Conservation (phyloP, 169 alveolate species). For the Plasmodium gonderi region DNA sequence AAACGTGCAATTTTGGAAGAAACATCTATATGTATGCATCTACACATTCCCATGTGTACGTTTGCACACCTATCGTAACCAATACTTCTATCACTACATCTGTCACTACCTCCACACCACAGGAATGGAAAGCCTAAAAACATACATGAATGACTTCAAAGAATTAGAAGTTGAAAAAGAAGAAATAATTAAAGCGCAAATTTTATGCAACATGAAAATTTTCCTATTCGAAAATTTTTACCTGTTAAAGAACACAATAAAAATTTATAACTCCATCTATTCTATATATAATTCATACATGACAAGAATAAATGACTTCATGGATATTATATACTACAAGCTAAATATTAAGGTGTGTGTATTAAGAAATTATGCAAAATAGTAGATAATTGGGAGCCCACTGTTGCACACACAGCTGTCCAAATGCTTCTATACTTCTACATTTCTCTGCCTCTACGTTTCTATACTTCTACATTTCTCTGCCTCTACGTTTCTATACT, state of each 20-base stretch:
- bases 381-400: neutral
- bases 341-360: conserved; percentile 52
- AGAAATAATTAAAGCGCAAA: conserved; percentile 73
- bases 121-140: conserved; percentile 71
- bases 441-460: too few relatives aligned
- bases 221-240: conserved; percentile 54
- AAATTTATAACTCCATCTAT: conserved; percentile 66
- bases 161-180: conserved; percentile 57
- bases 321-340: conserved; percentile 65
- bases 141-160: conserved; percentile 65
- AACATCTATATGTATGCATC: neutral
- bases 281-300: conserved; percentile 53
- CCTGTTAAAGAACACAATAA: conserved; percentile 58
- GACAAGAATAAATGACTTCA: conserved; percentile 60
- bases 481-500: too few relatives aligned
- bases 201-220: conserved; percentile 72
- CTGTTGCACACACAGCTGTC: neutral
- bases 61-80: neutral
- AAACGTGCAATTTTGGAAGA: neutral
- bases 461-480: too few relatives aligned
- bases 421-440: neutral
- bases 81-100: neutral
- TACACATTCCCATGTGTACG: neutral
- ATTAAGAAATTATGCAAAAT: neutral
- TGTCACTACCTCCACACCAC: neutral